phyloP scores from a whole-genome alignment of 75 land plant species.

The Adiantum capillusveneris region DNA sequence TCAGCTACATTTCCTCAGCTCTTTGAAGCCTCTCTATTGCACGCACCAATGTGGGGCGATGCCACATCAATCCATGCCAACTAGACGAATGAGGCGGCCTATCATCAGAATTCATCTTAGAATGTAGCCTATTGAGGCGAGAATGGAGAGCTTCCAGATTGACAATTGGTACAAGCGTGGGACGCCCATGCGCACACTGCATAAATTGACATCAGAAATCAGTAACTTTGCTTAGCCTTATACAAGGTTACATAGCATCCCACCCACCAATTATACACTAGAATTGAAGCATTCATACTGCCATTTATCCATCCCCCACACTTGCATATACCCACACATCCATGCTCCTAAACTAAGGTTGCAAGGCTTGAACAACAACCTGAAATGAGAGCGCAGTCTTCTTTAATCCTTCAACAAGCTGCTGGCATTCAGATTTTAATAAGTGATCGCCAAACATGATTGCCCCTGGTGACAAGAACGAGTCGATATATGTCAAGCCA shows the following conservation, averaged over 20 bases:
- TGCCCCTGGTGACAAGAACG: constrained; percentile 83
- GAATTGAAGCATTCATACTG: no score
- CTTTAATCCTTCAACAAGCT: constrained; percentile 76
- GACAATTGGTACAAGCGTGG: constrained; percentile 87
- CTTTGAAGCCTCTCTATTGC: constrained; percentile 6
- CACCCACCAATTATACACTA: no score
- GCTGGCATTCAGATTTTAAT: constrained; percentile 79
- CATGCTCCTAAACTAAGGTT: no score
- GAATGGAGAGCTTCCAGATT: constrained; percentile 61
- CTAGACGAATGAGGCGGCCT: background rate
- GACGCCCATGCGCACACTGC: constrained; percentile 99
- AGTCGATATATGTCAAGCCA: no score
- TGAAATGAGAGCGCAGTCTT: constrained; percentile 86
- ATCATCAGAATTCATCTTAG: background rate
- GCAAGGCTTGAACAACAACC: constrained; percentile 24
- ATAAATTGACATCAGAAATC: no score
- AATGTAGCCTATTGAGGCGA: constrained; percentile 27
- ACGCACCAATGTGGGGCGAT: constrained; percentile 34
- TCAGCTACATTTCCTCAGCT: background rate
- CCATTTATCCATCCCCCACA: no score
- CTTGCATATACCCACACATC: no score
- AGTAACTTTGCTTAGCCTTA: no score
- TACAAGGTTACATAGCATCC: no score
- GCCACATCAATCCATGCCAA: constrained; percentile 59
- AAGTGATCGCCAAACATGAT: constrained; percentile 98